phyloP scores from a whole-genome alignment of 257 asterid species.

The Petrea volubilis region DNA sequence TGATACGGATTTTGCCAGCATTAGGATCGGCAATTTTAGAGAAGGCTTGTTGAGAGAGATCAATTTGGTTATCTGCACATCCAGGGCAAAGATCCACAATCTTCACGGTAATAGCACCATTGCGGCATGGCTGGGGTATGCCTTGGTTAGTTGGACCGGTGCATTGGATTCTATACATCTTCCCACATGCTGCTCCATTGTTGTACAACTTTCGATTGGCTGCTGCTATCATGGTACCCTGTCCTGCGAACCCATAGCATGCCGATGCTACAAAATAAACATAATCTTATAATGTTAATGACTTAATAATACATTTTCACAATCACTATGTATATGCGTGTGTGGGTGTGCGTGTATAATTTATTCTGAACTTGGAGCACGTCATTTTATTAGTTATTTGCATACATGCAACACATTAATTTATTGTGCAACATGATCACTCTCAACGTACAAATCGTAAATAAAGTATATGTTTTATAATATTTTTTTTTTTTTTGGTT shows the following conservation, averaged over 20 bases:
- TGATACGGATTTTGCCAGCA: constrained; percentile 31
- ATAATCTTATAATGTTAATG: too few species aligned
- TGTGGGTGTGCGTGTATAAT: too few species aligned
- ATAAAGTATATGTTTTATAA: too few species aligned
- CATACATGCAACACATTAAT: too few species aligned
- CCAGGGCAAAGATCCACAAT: constrained; percentile 39
- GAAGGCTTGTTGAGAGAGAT: constrained; percentile 45
- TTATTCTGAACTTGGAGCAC: too few species aligned
- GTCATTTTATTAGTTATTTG: too few species aligned
- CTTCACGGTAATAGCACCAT: constrained; percentile 18
- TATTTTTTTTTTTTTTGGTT: too few species aligned
- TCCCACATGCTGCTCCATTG: constrained; percentile 37
- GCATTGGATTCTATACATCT: constrained; percentile 27
- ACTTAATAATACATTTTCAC: too few species aligned
- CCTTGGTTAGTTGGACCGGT: constrained; percentile 30
- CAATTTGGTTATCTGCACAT: constrained; percentile 33
- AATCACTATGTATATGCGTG: too few species aligned
- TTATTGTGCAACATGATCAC: too few species aligned
- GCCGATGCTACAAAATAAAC: constrained; percentile 1
- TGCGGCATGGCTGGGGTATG: constrained; percentile 34
- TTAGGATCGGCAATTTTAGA: constrained; percentile 31
- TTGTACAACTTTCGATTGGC: constrained; percentile 30
- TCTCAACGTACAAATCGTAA: too few species aligned
- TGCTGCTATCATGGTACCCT: constrained; percentile 34
- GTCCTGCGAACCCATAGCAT: constrained; percentile 2